These are phyloP conservation scores for Saccharomycopsis synnaedendra DNA, from an alignment of 805 yeast genomes.

Conservation along the genomic window DNA sequence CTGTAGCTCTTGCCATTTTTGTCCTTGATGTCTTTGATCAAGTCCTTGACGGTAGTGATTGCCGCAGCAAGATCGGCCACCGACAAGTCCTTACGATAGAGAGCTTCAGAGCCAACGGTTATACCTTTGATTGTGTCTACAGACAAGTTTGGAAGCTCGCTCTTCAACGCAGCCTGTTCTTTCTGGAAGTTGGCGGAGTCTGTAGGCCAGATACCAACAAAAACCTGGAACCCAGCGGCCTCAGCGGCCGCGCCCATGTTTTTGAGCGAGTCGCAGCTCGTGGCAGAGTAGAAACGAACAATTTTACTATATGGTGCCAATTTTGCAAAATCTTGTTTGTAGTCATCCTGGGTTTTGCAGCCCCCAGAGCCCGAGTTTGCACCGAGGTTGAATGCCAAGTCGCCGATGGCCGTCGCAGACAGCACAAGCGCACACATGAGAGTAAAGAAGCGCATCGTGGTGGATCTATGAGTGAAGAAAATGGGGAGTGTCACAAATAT, in stretches of 20 bases:
- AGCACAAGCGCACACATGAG: background rate
- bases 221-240: conserved; percentile 58
- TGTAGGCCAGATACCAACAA: conserved; percentile 91
- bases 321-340: conserved; percentile 50
- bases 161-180: conserved; percentile 61
- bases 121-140: conserved; percentile 60
- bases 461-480: too few species aligned
- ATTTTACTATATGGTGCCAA: conserved; percentile 48
- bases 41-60: conserved; percentile 50
- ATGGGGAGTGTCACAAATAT: too few species aligned
- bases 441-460: background rate
- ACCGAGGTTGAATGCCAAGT: conserved; percentile 77
- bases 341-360: conserved; percentile 69
- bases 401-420: conserved; percentile 8
- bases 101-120: conserved; percentile 91
- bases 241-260: conserved; percentile 81
- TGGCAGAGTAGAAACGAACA: conserved; percentile 81
- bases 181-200: conserved; percentile 66
- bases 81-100: conserved; percentile 81
- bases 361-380: conserved; percentile 62
- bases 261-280: conserved; percentile 88
- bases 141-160: conserved; percentile 64
- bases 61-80: conserved; percentile 60
- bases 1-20: conserved; percentile 70
- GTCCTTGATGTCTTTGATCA: conserved; percentile 54